Evolutionary conservation across 345 rosid species (phyloP).

Genomic region (Durio zibethinus): DNA sequence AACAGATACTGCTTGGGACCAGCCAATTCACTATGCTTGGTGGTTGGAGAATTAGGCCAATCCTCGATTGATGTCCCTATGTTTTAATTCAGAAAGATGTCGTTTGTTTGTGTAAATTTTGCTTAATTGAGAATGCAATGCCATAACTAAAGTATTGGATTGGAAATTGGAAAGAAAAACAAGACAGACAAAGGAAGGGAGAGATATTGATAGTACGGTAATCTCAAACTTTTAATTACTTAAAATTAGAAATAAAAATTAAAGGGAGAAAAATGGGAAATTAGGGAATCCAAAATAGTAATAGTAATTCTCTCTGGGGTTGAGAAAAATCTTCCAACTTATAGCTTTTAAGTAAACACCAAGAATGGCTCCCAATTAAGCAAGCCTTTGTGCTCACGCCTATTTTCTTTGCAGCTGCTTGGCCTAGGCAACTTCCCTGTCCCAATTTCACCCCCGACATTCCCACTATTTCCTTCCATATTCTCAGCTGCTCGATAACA

Average conservation of each 20-base stretch:
- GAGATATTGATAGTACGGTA: constrained; percentile 18
- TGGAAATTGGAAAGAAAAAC: neutral
- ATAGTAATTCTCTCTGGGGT: neutral
- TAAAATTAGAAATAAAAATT: neutral
- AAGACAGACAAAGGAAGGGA: neutral
- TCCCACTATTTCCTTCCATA: constrained; percentile 18
- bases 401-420: constrained; percentile 54
- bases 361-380: constrained; percentile 47
- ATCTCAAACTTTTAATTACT: constrained; percentile 14
- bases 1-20: neutral
- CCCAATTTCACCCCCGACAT: constrained; percentile 35
- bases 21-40: neutral
- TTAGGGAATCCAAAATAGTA: neutral
- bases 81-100: too few relatives aligned
- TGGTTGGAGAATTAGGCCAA: neutral
- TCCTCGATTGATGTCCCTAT: neutral
- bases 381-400: constrained; percentile 40
- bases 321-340: neutral
- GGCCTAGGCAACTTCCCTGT: constrained; percentile 28
- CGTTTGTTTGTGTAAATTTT: neutral
- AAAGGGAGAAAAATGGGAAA: neutral
- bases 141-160: neutral
- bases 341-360: constrained; percentile 43
- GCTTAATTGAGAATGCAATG: neutral
- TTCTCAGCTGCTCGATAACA: constrained; percentile 22